Evolutionary conservation across 106 monocot genomes (phyloP).

Genomic region (Hemerocallis citrina): DNA sequence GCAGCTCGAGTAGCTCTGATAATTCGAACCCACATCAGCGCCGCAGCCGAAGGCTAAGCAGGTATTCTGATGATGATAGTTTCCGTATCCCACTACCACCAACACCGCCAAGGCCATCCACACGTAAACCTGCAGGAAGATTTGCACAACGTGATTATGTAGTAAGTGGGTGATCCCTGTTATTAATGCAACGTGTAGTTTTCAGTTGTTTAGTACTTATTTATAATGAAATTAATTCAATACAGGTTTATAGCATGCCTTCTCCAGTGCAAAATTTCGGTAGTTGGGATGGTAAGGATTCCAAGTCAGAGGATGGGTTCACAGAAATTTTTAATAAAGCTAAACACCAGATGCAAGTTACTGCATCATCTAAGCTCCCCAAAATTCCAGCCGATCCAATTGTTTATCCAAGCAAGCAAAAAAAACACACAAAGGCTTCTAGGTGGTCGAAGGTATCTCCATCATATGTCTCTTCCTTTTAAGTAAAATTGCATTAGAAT

Average conservation of each 20-base stretch:
- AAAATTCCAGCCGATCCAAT: not conserved
- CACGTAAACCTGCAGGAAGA: not conserved
- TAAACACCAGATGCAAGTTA: constrained; percentile 30
- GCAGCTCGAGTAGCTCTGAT: not conserved
- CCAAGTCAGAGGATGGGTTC: constrained; percentile 16
- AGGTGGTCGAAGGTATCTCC: not conserved
- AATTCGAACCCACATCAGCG: not conserved
- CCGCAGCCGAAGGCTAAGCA: not conserved
- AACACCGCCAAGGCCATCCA: too few relatives aligned
- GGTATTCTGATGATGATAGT: not conserved
- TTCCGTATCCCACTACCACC: not conserved
- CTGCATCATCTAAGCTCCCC: constrained; percentile 1
- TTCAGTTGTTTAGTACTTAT: not conserved
- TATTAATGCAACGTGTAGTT: not conserved
- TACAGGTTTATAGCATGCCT: constrained; percentile 12
- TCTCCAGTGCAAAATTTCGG: constrained; percentile 39
- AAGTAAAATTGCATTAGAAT: too few relatives aligned
- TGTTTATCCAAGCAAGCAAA: not conserved
- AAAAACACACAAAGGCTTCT: not conserved
- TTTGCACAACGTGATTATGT: not conserved
- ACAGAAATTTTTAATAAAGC: constrained; percentile 31
- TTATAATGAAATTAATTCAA: not conserved
- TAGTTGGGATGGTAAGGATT: constrained; percentile 22
- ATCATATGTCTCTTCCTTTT: too few relatives aligned
- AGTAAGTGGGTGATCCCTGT: not conserved